phyloP scores from a whole-genome alignment of 2,329 filamentous ascomycete genomes.

The Cadophora sp. region DNA sequence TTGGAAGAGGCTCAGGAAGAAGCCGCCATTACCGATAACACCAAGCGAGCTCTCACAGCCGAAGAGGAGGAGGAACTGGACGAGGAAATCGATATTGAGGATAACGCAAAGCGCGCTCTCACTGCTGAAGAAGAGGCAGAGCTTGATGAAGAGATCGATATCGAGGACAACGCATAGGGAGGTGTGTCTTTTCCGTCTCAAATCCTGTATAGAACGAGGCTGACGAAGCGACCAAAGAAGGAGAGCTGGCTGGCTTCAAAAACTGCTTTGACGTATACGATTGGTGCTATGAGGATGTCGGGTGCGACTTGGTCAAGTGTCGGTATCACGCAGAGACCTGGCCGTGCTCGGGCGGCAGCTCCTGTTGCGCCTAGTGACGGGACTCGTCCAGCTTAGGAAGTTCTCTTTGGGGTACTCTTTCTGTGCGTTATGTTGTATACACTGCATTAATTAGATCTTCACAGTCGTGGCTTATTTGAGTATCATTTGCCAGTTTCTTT shows the following conservation, averaged over 20 bases:
- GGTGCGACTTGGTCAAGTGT: slow-evolving; percentile 48
- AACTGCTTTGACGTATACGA: slow-evolving; percentile 35
- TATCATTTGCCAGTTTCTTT: no score
- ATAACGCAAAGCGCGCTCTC: neutral
- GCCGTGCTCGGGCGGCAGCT: neutral
- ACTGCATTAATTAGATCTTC: neutral
- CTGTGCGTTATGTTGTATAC: neutral
- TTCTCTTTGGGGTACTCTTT: neutral
- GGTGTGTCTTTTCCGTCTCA: neutral
- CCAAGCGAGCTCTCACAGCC: slow-evolving; percentile 1
- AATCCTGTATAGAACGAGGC: neutral
- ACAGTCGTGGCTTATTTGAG: neutral
- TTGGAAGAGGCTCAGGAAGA: slow-evolving; percentile 16
- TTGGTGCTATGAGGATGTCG: slow-evolving; percentile 48
- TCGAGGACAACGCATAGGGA: neutral
- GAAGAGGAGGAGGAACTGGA: slow-evolving; percentile 15
- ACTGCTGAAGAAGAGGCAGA: neutral
- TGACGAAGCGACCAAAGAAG: neutral
- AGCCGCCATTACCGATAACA: neutral
- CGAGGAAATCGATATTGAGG: neutral
- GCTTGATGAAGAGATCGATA: neutral
- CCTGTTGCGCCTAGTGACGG: neutral
- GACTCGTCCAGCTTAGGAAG: neutral
- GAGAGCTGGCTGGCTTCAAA: slow-evolving; percentile 19
- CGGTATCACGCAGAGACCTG: slow-evolving; percentile 45